Evolutionary conservation across 2,329 filamentous ascomycete genomes (phyloP).

Genomic region (Claviceps maximensis): DNA sequence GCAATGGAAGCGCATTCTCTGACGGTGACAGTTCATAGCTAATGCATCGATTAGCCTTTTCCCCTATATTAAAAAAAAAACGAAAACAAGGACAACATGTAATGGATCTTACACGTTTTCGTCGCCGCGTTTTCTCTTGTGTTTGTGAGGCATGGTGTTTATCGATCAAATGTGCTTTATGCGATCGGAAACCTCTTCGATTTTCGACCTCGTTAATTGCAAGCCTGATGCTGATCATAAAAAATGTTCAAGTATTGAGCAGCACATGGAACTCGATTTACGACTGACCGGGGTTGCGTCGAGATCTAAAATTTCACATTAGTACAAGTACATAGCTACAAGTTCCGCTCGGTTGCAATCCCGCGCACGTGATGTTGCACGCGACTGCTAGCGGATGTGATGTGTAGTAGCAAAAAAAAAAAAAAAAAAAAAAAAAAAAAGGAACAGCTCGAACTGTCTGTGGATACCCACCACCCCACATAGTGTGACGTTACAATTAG

Average conservation of each 20-base stretch:
- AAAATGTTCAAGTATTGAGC: not conserved
- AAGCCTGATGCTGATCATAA: not conserved
- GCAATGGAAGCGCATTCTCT: constrained; percentile 37
- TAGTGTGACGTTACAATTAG: too few species aligned
- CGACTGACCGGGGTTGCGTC: not conserved
- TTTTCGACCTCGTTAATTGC: not conserved
- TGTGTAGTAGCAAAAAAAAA: too few species aligned
- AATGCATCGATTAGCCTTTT: constrained; percentile 8
- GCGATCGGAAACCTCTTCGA: not conserved
- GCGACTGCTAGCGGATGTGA: too few species aligned
- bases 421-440: too few species aligned
- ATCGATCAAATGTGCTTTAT: constrained; percentile 4
- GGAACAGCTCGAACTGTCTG: too few species aligned
- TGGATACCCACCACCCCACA: too few species aligned
- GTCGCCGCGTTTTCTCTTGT: constrained; percentile 52
- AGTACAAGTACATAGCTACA: too few species aligned
- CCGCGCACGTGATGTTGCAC: too few species aligned
- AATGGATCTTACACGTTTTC: constrained; percentile 33
- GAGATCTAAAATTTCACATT: not conserved
- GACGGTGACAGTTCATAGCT: constrained; percentile 38
- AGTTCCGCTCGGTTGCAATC: too few species aligned
- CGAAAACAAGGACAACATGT: not conserved
- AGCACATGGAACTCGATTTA: not conserved
- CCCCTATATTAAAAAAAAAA: too few species aligned
- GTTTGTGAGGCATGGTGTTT: constrained; percentile 67